Evolutionary conservation across 441 rosid species (phyloP).

Genomic region (Bruguiera hainesii): DNA sequence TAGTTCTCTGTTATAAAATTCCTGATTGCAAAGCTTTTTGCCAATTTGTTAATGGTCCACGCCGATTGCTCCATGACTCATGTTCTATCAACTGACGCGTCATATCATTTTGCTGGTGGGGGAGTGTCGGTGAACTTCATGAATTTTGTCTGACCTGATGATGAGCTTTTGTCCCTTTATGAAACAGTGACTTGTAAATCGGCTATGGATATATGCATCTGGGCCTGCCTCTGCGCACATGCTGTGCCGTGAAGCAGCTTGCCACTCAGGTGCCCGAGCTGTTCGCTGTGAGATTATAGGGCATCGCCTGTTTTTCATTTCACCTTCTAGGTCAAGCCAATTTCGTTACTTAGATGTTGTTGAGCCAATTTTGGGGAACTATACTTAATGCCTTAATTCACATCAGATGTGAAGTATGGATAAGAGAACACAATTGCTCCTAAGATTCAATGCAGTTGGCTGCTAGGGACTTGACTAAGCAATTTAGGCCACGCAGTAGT

Average conservation of each 20-base stretch:
- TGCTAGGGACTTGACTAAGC: too few species aligned
- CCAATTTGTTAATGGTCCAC: neutral
- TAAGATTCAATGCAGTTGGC: too few species aligned
- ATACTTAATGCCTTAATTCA: too few species aligned
- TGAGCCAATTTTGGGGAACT: too few species aligned
- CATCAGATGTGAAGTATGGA: too few species aligned
- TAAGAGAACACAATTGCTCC: too few species aligned
- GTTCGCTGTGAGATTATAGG: conserved; percentile 12
- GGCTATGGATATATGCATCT: conserved; percentile 26
- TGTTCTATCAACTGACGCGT: neutral
- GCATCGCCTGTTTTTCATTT: neutral
- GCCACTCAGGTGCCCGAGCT: conserved; percentile 18
- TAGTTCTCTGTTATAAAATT: neutral
- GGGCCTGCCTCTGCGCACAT: conserved; percentile 36
- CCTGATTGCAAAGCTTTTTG: neutral
- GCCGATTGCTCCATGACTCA: neutral
- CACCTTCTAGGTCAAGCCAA: neutral
- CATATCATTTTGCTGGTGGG: neutral
- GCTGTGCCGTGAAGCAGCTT: conserved; percentile 31
- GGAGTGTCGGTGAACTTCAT: neutral
- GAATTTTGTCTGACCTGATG: neutral
- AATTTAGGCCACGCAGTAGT: too few species aligned
- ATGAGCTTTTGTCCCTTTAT: conserved; percentile 1
- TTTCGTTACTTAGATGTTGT: too few species aligned
- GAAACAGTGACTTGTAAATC: conserved; percentile 39